Conservation (phyloP, 768 basidiomycete species). For the Boletus eberwhitei region DNA sequence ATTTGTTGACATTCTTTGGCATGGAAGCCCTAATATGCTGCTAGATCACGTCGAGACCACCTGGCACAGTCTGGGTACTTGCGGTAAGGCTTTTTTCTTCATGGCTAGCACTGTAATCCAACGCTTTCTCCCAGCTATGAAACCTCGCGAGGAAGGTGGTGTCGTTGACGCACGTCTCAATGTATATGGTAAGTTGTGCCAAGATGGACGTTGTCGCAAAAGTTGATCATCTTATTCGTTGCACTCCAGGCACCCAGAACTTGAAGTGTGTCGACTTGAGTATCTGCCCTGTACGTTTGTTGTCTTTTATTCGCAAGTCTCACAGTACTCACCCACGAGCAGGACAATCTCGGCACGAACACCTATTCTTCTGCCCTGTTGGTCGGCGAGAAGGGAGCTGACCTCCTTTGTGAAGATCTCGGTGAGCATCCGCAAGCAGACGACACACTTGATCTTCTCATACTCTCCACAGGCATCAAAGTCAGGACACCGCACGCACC, state of each 20-base stretch:
- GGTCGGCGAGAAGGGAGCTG: conserved; percentile 68
- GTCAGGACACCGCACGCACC: conserved; percentile 61
- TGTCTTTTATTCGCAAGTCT: not conserved
- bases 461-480: conserved; percentile 47
- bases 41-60: conserved; percentile 69
- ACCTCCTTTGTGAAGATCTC: conserved; percentile 59
- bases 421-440: conserved; percentile 37
- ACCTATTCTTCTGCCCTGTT: conserved; percentile 69
- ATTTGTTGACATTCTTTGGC: not conserved
- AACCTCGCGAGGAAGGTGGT: conserved; percentile 61
- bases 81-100: conserved; percentile 22
- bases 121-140: conserved; percentile 42
- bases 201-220: conserved; percentile 9
- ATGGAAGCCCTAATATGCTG: not conserved
- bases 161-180: conserved; percentile 63
- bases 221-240: not conserved
- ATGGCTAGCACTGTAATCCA: not conserved
- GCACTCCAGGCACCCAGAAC: conserved; percentile 50
- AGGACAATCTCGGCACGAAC: conserved; percentile 72
- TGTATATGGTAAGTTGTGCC: conserved; percentile 42
- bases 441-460: conserved; percentile 3
- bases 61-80: conserved; percentile 64
- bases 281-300: conserved; percentile 61
- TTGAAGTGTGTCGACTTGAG: conserved; percentile 66
- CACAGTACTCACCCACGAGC: not conserved